A percentile compares a stretch with the other conserved stretches of the same genome.
These are phyloP conservation scores for Oryza nivara DNA, from an alignment of 176 grass and related monocot species.

Conservation along the genomic window DNA sequence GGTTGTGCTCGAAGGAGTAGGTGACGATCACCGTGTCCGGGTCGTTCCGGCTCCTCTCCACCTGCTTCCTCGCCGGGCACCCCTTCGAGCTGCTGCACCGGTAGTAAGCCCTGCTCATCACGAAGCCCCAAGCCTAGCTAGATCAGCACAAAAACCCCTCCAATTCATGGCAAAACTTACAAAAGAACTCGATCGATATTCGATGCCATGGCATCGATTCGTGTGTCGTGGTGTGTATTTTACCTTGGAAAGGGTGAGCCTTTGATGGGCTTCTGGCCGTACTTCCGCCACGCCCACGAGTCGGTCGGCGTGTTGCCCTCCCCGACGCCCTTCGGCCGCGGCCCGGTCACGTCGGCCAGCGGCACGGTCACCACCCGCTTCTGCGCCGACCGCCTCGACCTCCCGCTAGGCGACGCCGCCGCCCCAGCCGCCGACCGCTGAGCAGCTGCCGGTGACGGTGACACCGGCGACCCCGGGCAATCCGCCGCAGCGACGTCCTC, in stretches of 20 bases:
- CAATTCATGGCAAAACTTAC: neutral
- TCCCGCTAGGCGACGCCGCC: conserved; percentile 38
- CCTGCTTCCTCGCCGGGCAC: conserved; percentile 96
- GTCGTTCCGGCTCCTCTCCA: conserved; percentile 63
- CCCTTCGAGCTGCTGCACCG: conserved; percentile 89
- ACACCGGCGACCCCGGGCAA: conserved; percentile 35
- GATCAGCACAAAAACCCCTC: conserved; percentile 31
- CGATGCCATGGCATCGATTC: too few relatives aligned
- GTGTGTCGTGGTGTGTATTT: too few relatives aligned
- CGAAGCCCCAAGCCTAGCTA: neutral
- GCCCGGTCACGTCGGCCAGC: conserved; percentile 49
- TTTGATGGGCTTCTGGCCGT: conserved; percentile 97
- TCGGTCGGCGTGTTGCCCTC: conserved; percentile 70
- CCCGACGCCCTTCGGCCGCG: conserved; percentile 65
- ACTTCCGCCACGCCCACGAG: conserved; percentile 93
- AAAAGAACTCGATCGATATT: neutral
- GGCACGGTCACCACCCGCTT: conserved; percentile 80
- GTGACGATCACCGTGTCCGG: conserved; percentile 74
- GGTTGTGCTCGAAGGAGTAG: conserved; percentile 95
- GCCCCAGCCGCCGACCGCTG: neutral
- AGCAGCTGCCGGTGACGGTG: neutral
- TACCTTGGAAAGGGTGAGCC: conserved; percentile 93
- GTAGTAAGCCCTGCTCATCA: conserved; percentile 70
- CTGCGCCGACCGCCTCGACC: conserved; percentile 59
- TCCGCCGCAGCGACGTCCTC: neutral